These are phyloP conservation scores for Apiospora koreana DNA, from an alignment of 2,329 filamentous ascomycete species.

Conservation along the genomic window DNA sequence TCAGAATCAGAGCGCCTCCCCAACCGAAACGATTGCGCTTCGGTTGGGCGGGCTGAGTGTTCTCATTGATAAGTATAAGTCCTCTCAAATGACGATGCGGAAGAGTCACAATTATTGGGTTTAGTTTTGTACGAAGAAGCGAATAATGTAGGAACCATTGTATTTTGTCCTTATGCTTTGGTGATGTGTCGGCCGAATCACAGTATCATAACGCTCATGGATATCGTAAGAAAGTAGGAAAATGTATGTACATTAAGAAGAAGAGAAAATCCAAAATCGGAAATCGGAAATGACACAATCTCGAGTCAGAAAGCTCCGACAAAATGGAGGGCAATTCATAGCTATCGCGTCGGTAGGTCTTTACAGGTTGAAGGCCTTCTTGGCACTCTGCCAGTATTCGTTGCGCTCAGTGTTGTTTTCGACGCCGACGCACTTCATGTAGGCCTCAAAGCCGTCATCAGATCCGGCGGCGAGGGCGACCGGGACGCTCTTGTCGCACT, in stretches of 20 bases:
- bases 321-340: not conserved
- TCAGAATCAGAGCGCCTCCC: not conserved
- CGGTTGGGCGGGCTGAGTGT: not conserved
- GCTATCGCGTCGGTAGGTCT: not conserved
- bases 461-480: slow-evolving; percentile 35
- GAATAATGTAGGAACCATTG: not conserved
- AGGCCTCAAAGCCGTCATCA: slow-evolving; percentile 44
- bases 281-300: not conserved
- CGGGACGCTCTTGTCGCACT: slow-evolving; percentile 37
- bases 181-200: not conserved
- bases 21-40: not conserved
- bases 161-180: not conserved
- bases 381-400: slow-evolving; percentile 47
- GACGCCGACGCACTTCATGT: slow-evolving; percentile 51
- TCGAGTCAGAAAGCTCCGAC: not conserved
- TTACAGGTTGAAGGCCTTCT: slow-evolving; percentile 46
- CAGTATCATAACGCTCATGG: not conserved
- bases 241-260: not conserved
- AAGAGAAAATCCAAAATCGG: not conserved
- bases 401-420: slow-evolving; percentile 32
- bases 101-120: not conserved
- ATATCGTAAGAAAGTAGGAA: not conserved
- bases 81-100: not conserved
- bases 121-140: not conserved
- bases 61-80: not conserved